Evolutionary conservation across 2,329 filamentous ascomycete species (phyloP), one percentile per base, ranked within the genome.

Genomic region (Trichoderma gracile): DNA sequence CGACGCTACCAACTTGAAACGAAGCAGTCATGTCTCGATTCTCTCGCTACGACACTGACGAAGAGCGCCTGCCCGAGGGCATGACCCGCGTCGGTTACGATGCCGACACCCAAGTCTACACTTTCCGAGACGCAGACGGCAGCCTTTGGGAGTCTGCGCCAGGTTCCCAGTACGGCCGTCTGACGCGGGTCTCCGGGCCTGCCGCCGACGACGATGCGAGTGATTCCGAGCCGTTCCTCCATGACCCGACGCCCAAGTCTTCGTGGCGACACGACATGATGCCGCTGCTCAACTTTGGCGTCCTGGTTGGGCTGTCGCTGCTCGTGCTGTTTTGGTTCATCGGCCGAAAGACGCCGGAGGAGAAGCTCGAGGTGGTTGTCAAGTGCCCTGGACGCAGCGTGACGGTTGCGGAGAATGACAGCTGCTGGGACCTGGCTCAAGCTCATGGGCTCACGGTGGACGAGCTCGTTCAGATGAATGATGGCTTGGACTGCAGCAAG

Each of bases 271-370:
- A 79, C 40, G 80, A 83, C 65, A 75, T 83, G 75, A 79, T 78
- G 75, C 82, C 82, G n/a, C 75, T 87, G 67, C 76, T 87, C 70
- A 86, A 86, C 70, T 87, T 86, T 73, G 83, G 82, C 61, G 73
- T 86, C 66, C 72, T 87, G 42, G 77, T 85, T 60, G 76, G 83
- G 4, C 69, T 85, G 17, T 82, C 80, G 65, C 72, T 87, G 54
- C 70, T 86, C 40, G 71, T 79, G 19, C 69, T 86, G 49, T 79
- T 82, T 65, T 84, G 80, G 79, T 80, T 79, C 71, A 74, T 84
- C 19, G 72, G 75, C 64, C 70, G 73, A 62, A 73, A 72, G 2
- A 69, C 76, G 0, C 69, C 70, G 14, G 30, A 25, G 42, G 53
- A 52, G 42, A 38, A 38, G 10, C 25, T 54, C 6, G 40, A 60